Evolutionary conservation across 176 grass and related monocot species (phyloP).

Genomic region (Oryza glaberrima): DNA sequence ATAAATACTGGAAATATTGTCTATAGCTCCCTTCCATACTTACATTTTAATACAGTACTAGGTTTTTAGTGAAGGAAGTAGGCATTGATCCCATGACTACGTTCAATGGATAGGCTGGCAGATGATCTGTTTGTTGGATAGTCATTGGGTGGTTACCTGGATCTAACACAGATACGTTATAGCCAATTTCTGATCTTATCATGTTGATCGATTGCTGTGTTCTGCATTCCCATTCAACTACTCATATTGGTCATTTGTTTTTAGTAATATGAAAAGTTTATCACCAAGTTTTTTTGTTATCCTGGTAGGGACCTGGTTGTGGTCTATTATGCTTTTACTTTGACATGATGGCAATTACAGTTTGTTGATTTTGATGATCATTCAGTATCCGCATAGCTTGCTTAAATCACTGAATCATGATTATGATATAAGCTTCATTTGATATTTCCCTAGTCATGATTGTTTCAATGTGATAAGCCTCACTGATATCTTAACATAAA

Average conservation of each 20-base stretch:
- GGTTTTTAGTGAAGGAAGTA: constrained; percentile 14
- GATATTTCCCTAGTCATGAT: neutral
- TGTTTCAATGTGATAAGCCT: neutral
- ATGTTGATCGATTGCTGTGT: neutral
- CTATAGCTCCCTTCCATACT: neutral
- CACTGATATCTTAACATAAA: neutral
- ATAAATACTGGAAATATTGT: neutral
- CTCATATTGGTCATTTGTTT: neutral
- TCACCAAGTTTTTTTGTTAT: neutral
- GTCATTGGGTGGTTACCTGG: constrained; percentile 10
- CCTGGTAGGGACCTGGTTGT: neutral
- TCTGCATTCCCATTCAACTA: neutral
- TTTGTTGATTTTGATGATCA: constrained; percentile 14
- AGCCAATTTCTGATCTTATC: constrained; percentile 14
- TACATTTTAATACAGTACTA: neutral
- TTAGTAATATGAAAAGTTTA: neutral
- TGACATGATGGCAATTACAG: neutral
- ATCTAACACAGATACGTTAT: neutral
- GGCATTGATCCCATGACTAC: neutral
- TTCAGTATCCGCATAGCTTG: neutral
- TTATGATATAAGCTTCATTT: constrained; percentile 31
- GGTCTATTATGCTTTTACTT: neutral
- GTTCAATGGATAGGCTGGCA: constrained; percentile 11
- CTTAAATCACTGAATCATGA: constrained; percentile 21
- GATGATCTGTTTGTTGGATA: constrained; percentile 17